Evolutionary conservation across 2,329 filamentous ascomycete species (phyloP).

Genomic region (Chaetoscypha palmicola): DNA sequence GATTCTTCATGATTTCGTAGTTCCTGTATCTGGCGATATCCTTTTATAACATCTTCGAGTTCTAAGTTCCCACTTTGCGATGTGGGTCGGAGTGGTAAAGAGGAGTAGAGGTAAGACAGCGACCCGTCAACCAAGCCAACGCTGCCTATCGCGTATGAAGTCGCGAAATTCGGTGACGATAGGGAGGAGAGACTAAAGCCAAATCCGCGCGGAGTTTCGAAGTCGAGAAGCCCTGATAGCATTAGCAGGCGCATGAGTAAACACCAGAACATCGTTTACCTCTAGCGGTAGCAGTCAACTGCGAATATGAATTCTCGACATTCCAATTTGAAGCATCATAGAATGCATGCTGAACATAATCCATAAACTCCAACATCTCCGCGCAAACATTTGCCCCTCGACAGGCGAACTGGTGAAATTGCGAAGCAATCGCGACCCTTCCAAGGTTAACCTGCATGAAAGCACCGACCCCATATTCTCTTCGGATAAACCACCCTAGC

Average conservation of each 20-base stretch:
- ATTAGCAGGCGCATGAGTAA: background rate
- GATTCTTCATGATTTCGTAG: constrained; percentile 45
- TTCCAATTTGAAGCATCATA: constrained; percentile 83
- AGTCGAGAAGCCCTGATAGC: constrained; percentile 70
- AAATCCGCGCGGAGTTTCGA: constrained; percentile 75
- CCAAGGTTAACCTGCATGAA: too few species aligned
- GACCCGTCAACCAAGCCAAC: constrained; percentile 91
- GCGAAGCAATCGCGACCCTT: too few species aligned
- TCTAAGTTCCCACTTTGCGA: constrained; percentile 70
- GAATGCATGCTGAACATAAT: constrained; percentile 89
- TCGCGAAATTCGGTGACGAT: constrained; percentile 86
- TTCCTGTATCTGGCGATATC: constrained; percentile 73
- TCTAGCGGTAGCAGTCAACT: constrained; percentile 75
- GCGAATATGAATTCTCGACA: constrained; percentile 84
- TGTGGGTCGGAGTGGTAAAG: constrained; percentile 61
- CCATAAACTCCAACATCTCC: constrained; percentile 90
- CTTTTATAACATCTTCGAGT: constrained; percentile 68
- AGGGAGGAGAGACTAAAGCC: constrained; percentile 85
- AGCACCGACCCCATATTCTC: too few species aligned
- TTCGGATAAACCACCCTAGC: too few species aligned
- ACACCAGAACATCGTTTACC: constrained; percentile 41
- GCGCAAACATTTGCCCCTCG: too few species aligned
- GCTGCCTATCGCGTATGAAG: constrained; percentile 84
- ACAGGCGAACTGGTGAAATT: too few species aligned
- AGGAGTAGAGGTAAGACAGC: constrained; percentile 94